A percentile compares a stretch with the other conserved stretches of the same genome.
phyloP scores from a whole-genome alignment of 495 filamentous ascomycete genomes.

The Terfezia boudieri region DNA sequence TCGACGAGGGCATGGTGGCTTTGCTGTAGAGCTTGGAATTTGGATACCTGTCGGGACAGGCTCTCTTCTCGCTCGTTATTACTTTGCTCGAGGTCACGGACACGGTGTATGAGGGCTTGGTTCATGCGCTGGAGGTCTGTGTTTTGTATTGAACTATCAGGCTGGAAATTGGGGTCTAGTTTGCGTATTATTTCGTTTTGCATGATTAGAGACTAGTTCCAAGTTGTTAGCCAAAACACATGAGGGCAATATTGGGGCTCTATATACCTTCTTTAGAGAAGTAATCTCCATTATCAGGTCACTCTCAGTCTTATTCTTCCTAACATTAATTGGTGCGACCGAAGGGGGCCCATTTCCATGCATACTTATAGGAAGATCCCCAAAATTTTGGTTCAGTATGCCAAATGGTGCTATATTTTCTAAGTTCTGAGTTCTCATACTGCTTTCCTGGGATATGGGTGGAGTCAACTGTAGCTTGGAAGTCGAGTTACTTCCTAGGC shows the following conservation, averaged over 20 bases:
- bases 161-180: background rate
- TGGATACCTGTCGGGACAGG: background rate
- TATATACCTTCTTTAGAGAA: constrained; percentile 3
- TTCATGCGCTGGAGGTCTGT: constrained; percentile 1
- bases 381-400: background rate
- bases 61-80: background rate
- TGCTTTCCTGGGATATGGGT: constrained; percentile 12
- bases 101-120: background rate
- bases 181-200: background rate
- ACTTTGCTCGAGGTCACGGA: background rate
- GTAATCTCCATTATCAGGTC: constrained; percentile 1
- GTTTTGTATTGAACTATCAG: background rate
- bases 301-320: background rate
- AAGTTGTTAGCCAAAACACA: no score
- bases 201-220: background rate
- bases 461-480: constrained; percentile 2
- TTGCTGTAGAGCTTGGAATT: background rate
- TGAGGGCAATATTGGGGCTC: no score
- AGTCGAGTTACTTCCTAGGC: background rate
- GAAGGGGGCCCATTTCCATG: background rate
- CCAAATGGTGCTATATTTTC: background rate
- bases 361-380: background rate
- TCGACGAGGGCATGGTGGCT: constrained; percentile 1
- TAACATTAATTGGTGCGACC: background rate
- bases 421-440: background rate